Percentiles rank a stretch among this genome's conserved stretches.
These are phyloP conservation scores for Takashimella tepidaria DNA, from an alignment of 1,284 basidiomycete species.

Conservation along the genomic window DNA sequence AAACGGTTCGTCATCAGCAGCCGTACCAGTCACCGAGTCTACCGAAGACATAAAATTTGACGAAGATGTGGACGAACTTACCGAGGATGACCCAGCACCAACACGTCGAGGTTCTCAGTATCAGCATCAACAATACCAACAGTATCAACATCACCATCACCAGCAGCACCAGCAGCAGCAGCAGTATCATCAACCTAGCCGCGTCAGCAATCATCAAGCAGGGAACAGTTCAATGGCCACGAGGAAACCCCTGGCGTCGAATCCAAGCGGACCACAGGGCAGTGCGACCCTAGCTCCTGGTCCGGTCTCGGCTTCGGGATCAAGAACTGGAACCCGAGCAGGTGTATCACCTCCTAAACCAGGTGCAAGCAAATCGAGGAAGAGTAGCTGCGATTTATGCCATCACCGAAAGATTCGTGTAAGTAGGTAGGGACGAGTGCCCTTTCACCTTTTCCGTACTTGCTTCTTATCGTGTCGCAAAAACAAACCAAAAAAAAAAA, in stretches of 20 bases:
- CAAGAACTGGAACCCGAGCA: neutral
- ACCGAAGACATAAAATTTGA: conserved; percentile 9
- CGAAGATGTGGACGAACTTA: conserved; percentile 22
- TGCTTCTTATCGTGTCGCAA: neutral
- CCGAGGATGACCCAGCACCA: conserved; percentile 14
- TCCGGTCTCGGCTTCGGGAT: neutral
- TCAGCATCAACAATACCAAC: conserved; percentile 3
- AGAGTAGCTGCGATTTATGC: conserved; percentile 39
- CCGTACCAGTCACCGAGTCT: neutral
- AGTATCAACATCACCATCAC: neutral
- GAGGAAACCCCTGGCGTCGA: too few species aligned
- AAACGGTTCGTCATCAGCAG: neutral
- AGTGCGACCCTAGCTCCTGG: neutral
- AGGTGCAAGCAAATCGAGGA: conserved; percentile 12
- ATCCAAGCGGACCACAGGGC: too few species aligned
- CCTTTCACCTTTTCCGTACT: too few species aligned
- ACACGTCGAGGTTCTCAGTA: neutral
- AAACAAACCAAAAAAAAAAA: too few species aligned
- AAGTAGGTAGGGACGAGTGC: too few species aligned
- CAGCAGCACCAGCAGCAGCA: neutral
- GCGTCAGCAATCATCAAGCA: conserved; percentile 13
- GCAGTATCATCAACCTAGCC: conserved; percentile 4
- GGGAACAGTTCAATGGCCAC: conserved; percentile 13
- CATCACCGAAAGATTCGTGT: conserved; percentile 42
- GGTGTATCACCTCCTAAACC: neutral